Percentiles rank a stretch among this genome's conserved stretches.
Evolutionary conservation across 2,329 filamentous ascomycete genomes (phyloP).

Genomic region (Penicillium psychrosexuale): DNA sequence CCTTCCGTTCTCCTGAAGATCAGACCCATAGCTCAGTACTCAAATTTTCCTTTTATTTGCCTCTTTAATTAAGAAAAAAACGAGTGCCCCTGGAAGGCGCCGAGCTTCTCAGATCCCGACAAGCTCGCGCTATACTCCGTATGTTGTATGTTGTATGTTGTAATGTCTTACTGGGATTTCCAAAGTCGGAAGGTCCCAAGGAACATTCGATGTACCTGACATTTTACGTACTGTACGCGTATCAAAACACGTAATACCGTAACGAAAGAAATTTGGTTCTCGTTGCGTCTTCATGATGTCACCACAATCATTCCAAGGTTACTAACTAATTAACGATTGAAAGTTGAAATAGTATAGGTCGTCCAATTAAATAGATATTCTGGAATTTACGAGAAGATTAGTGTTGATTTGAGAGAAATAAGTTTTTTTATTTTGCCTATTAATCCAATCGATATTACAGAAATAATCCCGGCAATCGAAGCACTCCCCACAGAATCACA

Average conservation of each 20-base stretch:
- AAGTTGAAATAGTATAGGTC: not conserved
- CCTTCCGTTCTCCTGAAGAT: slow-evolving; percentile 29
- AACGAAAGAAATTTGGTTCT: not conserved
- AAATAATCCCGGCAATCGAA: slow-evolving; percentile 1
- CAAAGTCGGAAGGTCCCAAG: not conserved
- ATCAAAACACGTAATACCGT: not conserved
- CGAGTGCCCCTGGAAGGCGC: slow-evolving; percentile 4
- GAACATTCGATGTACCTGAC: not conserved
- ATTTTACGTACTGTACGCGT: not conserved
- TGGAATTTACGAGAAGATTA: not conserved
- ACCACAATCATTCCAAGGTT: not conserved
- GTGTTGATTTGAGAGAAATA: not conserved
- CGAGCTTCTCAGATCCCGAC: slow-evolving; percentile 3
- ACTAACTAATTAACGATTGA: not conserved
- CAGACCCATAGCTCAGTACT: slow-evolving; percentile 9
- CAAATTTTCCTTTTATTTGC: not conserved
- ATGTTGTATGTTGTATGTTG: not conserved
- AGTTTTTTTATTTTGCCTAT: not conserved
- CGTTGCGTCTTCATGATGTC: slow-evolving; percentile 25
- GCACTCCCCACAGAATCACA: slow-evolving; percentile 14
- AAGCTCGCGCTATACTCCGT: not conserved
- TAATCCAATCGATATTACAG: not conserved
- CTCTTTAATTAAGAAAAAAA: not conserved
- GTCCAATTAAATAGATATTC: not conserved
- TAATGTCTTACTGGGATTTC: not conserved